These are phyloP conservation scores for Nakaseomyces glabratus DNA, from an alignment of 1,139 yeast species.

Conservation along the genomic window DNA sequence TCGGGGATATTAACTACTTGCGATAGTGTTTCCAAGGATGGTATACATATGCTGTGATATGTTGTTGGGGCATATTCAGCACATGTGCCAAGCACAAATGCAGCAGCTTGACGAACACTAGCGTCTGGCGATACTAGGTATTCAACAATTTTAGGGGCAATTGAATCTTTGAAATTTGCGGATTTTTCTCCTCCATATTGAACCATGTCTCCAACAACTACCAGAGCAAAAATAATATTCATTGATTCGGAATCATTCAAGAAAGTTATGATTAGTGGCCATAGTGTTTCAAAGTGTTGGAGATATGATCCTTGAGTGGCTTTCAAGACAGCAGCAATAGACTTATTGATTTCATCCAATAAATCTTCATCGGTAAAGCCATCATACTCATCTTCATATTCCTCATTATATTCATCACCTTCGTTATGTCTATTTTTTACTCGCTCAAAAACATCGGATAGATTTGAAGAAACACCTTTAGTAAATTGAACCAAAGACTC, in stretches of 20 bases:
- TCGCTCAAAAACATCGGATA: constrained; percentile 63
- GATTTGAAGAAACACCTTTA: constrained; percentile 49
- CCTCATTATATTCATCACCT: constrained; percentile 49
- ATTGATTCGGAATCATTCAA: constrained; percentile 58
- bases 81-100: constrained; percentile 75
- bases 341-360: constrained; percentile 74
- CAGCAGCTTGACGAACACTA: constrained; percentile 78
- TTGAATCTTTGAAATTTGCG: constrained; percentile 52
- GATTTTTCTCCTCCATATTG: constrained; percentile 71
- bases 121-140: constrained; percentile 62
- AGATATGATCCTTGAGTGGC: constrained; percentile 51
- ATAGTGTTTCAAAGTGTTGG: constrained; percentile 51
- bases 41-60: constrained; percentile 55
- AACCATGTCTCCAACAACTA: constrained; percentile 69
- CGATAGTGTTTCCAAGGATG: constrained; percentile 65
- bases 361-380: constrained; percentile 87
- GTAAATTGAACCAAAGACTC: constrained; percentile 53
- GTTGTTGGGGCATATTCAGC: constrained; percentile 68
- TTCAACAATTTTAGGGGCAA: constrained; percentile 53
- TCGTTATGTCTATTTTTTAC: constrained; percentile 63
- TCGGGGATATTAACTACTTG: constrained; percentile 74
- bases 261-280: constrained; percentile 48
- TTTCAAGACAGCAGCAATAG: constrained; percentile 66
- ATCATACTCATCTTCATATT: constrained; percentile 66
- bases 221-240: constrained; percentile 68